Evolutionary conservation across 345 rosid genomes (phyloP).

Genomic region (Dimocarpus longan): DNA sequence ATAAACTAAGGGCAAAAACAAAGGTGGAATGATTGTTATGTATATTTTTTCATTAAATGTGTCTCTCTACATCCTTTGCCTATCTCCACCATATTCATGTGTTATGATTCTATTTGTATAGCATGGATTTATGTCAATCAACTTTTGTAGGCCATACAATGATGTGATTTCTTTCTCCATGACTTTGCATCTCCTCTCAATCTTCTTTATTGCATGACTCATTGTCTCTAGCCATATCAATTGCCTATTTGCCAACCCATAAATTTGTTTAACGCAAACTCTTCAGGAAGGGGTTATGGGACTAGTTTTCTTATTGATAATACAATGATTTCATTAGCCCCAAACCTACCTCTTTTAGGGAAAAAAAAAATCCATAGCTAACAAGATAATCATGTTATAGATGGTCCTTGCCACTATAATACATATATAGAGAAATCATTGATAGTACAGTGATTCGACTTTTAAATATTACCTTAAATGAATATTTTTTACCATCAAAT

Average conservation of each 20-base stretch:
- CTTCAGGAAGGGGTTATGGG: too few relatives aligned
- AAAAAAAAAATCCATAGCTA: too few relatives aligned
- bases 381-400: too few relatives aligned
- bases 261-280: neutral
- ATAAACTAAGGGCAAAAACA: neutral
- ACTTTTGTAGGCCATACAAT: constrained; percentile 1
- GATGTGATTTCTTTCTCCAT: neutral
- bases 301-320: neutral
- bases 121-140: neutral
- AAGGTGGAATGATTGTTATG: neutral
- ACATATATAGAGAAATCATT: too few relatives aligned
- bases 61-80: neutral
- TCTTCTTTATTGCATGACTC: neutral
- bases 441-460: too few relatives aligned
- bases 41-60: neutral
- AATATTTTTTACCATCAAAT: too few relatives aligned
- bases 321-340: neutral
- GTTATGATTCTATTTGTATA: neutral
- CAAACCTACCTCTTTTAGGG: neutral
- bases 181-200: neutral
- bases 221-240: neutral
- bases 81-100: neutral
- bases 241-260: neutral
- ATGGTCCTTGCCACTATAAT: neutral
- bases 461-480: too few relatives aligned